Percentiles rank a stretch among this genome's conserved stretches.
Evolutionary conservation across 2,329 filamentous ascomycete species (phyloP).

Genomic region (Aspergillus novofumigatus): DNA sequence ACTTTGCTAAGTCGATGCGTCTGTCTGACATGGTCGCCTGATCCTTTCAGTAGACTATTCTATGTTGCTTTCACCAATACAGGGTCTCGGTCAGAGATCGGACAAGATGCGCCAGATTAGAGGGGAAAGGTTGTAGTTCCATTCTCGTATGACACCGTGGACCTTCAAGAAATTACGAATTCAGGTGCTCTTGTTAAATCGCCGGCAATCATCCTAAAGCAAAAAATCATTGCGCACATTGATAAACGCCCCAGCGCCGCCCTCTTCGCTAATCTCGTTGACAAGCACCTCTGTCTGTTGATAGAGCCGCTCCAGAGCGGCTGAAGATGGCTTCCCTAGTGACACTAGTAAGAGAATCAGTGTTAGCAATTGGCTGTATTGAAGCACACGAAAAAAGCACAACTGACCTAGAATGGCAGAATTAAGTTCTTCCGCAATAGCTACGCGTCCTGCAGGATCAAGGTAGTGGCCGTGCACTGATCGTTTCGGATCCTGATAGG

Average conservation of each 20-base stretch:
- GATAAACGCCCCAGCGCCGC: constrained; percentile 77
- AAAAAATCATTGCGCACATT: constrained; percentile 57
- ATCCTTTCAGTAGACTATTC: neutral
- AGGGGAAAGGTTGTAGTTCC: neutral
- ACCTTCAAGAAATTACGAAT: neutral
- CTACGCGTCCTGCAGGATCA: constrained; percentile 67
- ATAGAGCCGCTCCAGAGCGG: constrained; percentile 78
- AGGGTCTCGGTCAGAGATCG: too few species aligned
- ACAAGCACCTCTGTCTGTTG: constrained; percentile 83
- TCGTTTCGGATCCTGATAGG: constrained; percentile 75
- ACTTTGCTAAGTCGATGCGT: neutral
- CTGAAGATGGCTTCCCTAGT: constrained; percentile 81
- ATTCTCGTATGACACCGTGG: neutral
- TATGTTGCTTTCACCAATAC: too few species aligned
- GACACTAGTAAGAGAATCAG: constrained; percentile 59
- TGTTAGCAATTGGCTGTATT: constrained; percentile 4
- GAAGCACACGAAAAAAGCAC: neutral
- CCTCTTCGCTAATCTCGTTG: constrained; percentile 74
- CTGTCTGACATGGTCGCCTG: neutral
- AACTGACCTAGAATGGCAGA: constrained; percentile 79
- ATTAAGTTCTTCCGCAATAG: constrained; percentile 90
- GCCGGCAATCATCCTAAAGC: constrained; percentile 20
- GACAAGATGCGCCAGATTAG: neutral
- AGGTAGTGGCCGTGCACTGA: constrained; percentile 75
- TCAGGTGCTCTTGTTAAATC: constrained; percentile 1